Evolutionary conservation across 208 protist genomes (phyloP), one percentile per base, ranked within the genome.

Genomic region (Zelonia costaricensis): DNA sequence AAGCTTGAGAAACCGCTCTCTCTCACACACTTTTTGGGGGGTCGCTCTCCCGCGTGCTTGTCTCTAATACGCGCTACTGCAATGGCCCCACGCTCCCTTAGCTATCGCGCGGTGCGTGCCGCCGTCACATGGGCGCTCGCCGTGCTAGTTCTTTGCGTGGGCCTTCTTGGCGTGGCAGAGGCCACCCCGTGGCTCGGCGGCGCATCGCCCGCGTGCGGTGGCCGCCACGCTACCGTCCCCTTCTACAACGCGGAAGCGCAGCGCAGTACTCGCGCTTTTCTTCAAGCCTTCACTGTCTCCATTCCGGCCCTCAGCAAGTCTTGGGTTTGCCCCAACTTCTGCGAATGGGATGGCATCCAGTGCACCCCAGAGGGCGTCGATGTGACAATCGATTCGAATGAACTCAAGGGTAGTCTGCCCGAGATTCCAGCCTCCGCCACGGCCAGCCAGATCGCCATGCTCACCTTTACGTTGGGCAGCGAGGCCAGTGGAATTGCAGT

Each of bases 261-360:
- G 31, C 4, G n/a, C 6, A 55, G 28, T 33, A 55, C 49, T 0
- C 16, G 16, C 6, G 49, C 49, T 9, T 55, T 55, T 7, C 31
- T 55, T 3, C 3, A 9, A 9, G 30, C 15, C 12, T 55, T 55
- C 31, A n/a, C 31, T 12, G 15, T 28, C 18, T 18, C 49, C 7
- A 55, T 55, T 12, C 18, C 49, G 5, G n/a, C 49, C 28, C 49
- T 55, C n/a, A 13, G 31, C 18, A 25, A 27, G 0, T 30, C 0
- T 9, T 55, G 49, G 49, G 20, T 42, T 3, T 42, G 49, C 15
- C 16, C 10, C 7, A 55, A 55, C 31, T 40, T 55, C 49, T 55
- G 49, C 31, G 9, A 40, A 1, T 55, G 49, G 49, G 10, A 55
- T 25, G 30, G 31, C 49, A 22, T 55, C 3, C 31, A 40, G 15